Evolutionary conservation across 2,329 filamentous ascomycete species (phyloP).

Genomic region (Cladorrhinum sp.): DNA sequence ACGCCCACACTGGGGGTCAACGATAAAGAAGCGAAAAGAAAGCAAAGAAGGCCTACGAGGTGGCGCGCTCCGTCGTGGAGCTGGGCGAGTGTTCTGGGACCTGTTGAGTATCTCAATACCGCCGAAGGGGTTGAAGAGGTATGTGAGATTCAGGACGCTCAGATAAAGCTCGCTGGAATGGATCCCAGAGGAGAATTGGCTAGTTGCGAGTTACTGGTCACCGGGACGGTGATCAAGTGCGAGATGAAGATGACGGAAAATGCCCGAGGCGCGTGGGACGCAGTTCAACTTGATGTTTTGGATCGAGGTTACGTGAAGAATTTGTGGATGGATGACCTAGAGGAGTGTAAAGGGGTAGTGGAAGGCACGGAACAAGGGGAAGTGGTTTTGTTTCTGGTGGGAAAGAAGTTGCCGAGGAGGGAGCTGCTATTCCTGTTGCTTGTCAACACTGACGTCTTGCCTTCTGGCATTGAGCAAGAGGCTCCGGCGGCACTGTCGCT

Average conservation of each 20-base stretch:
- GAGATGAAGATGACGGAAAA: constrained; percentile 2
- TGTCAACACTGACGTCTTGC: not conserved
- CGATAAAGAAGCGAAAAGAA: not conserved
- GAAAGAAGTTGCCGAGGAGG: constrained; percentile 11
- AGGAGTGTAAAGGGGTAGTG: constrained; percentile 7
- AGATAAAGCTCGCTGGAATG: constrained; percentile 3
- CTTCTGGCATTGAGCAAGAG: not conserved
- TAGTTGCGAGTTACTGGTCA: constrained; percentile 9
- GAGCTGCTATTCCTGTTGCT: constrained; percentile 12
- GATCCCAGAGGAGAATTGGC: constrained; percentile 17
- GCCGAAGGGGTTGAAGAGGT: constrained; percentile 3
- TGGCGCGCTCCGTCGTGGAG: constrained; percentile 25
- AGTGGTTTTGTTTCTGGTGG: constrained; percentile 9
- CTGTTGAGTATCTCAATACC: constrained; percentile 8
- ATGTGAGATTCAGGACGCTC: constrained; percentile 12
- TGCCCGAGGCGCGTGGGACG: not conserved
- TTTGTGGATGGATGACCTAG: constrained; percentile 12
- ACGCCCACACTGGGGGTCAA: not conserved
- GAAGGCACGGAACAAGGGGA: not conserved
- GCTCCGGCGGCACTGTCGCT: too few relatives aligned
- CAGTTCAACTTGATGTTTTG: constrained; percentile 13
- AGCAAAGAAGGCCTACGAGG: too few relatives aligned
- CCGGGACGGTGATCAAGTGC: constrained; percentile 11
- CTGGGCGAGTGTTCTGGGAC: constrained; percentile 14
- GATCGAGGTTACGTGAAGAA: constrained; percentile 13